These are phyloP conservation scores for Coffea eugenioides DNA, from an alignment of 257 asterid species.

Conservation along the genomic window DNA sequence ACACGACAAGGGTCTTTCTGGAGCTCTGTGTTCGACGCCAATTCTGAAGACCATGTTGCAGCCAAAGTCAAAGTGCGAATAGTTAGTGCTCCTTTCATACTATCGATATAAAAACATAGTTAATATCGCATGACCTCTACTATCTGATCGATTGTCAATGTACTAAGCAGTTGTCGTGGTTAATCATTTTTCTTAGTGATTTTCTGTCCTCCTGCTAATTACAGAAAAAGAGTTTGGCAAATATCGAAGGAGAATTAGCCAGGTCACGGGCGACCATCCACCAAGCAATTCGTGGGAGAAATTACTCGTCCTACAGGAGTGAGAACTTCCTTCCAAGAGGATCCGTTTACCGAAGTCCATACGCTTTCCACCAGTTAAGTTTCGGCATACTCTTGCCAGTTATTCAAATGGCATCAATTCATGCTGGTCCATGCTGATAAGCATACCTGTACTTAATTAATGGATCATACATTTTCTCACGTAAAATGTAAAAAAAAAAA, in stretches of 20 bases:
- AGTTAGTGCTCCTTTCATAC: background rate
- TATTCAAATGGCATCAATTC: background rate
- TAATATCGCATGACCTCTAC: background rate
- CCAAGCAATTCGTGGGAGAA: conserved; percentile 14
- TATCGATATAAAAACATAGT: no score
- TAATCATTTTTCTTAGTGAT: background rate
- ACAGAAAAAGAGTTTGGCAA: conserved; percentile 10
- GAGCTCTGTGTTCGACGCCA: background rate
- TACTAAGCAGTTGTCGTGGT: no score
- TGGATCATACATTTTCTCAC: no score
- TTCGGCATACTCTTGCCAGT: background rate
- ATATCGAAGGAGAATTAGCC: conserved; percentile 25
- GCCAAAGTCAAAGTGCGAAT: background rate
- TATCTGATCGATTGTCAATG: background rate
- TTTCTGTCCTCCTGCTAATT: background rate
- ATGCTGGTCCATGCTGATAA: background rate
- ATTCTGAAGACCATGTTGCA: background rate
- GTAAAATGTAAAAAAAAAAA: no score
- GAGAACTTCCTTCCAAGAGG: conserved; percentile 23
- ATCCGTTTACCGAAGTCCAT: conserved; percentile 24
- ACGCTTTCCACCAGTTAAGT: conserved; percentile 32
- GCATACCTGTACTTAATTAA: no score
- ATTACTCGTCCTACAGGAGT: background rate
- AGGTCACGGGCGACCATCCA: conserved; percentile 21
- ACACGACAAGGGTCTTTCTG: background rate